Evolutionary conservation across 2,329 filamentous ascomycete species (phyloP), one percentile per base, ranked within the genome.

Genomic region (Bipolaris gigantea): DNA sequence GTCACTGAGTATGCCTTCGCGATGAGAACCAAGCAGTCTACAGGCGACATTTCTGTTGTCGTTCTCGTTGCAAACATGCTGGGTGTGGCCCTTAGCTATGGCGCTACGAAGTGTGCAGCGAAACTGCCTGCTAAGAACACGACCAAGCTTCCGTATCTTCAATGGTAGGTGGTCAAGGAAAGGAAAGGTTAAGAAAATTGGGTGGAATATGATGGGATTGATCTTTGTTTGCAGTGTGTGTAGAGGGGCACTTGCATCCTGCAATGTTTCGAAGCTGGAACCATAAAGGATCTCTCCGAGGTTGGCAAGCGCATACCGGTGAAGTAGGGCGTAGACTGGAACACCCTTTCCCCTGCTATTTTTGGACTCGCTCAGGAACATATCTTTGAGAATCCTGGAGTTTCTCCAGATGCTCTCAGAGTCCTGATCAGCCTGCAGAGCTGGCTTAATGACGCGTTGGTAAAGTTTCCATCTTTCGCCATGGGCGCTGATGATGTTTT

Each of bases 241-340:
- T 6, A 68, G 45, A 16, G 61, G 63, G 2, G 66, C 60, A 18
- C 65, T 57, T 16, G 50, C 34, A 15, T 56, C 56, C 42, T 65
- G 56, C 38, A 69, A 53, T 7, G 65, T 66, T 27, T 65, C 64
- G 50, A 69, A 69, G 42, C 59, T 66, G 11, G 63, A 66, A 23
- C 56, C 57, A n/a, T 73, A 66, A 6, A 73, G 56, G 19, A 64
- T 62, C 45, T 74, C 68, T 6, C 68, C 68, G 41, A 73, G 64
- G 52, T 75, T 76, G 30, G 73, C 73, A 38, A 76, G 67, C 1
- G 73, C 71, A 43, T 73, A 73, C 16, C 73, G 63, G 53, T 77
- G 75, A 15, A 76, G 61, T 5, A 70, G 58, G 1, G 64, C 64
- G 50, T 73, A 69, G 40, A 76, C 61, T 3, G 62, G 50, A 15